Evolutionary conservation across 345 rosid species (phyloP).

Genomic region (Citrus cavaleriei): DNA sequence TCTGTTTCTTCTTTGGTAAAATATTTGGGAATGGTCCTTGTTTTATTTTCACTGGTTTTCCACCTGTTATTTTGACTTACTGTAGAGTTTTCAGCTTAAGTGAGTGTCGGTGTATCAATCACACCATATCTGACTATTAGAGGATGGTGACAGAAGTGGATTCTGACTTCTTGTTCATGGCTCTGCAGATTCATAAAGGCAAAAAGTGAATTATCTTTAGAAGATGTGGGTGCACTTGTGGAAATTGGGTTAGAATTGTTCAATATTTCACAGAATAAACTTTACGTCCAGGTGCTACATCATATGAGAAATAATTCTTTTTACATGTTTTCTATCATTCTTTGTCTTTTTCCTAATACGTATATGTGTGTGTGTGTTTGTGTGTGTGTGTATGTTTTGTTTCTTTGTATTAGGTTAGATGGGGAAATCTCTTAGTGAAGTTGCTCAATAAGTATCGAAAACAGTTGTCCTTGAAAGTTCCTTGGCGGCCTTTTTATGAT

Average conservation of each 20-base stretch:
- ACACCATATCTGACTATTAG: background rate
- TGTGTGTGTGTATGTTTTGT: background rate
- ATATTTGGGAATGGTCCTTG: background rate
- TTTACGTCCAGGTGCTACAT: slow-evolving; percentile 72
- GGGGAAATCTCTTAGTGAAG: slow-evolving; percentile 83
- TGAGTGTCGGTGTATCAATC: background rate
- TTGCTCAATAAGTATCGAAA: slow-evolving; percentile 72
- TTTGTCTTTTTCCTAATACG: slow-evolving; percentile 8
- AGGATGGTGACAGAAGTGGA: background rate
- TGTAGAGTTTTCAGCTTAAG: background rate
- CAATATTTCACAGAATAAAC: slow-evolving; percentile 62
- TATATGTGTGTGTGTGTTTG: too few species aligned
- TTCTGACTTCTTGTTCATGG: slow-evolving; percentile 1
- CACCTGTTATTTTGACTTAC: background rate
- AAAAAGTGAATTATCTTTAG: slow-evolving; percentile 76
- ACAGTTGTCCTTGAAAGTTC: slow-evolving; percentile 68
- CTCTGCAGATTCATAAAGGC: slow-evolving; percentile 78
- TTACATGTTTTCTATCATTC: slow-evolving; percentile 9
- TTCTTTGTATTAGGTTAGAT: slow-evolving; percentile 69
- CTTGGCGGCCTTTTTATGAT: slow-evolving; percentile 93
- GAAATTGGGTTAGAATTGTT: slow-evolving; percentile 73
- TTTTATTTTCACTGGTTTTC: background rate
- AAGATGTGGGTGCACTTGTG: slow-evolving; percentile 67
- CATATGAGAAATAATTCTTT: slow-evolving; percentile 2
- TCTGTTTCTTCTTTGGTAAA: background rate